A percentile compares a stretch with the other conserved stretches of the same genome.
phyloP scores from a whole-genome alignment of 2,329 filamentous ascomycete species.

The Tolypocladium sp. region DNA sequence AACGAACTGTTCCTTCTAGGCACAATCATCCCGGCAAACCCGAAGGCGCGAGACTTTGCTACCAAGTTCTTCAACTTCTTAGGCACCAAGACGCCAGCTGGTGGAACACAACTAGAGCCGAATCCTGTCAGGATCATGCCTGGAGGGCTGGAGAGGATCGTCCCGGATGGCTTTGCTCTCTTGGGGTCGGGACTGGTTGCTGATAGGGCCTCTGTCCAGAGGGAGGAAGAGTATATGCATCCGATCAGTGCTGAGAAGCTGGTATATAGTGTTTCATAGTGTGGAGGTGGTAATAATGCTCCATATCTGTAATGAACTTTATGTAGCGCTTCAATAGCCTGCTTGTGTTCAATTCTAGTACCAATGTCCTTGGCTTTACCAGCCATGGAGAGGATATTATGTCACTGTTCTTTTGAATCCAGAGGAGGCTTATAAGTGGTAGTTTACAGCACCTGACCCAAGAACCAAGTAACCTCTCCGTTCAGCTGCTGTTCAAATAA shows the following conservation, averaged over 20 bases:
- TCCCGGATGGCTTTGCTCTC: conserved; percentile 16
- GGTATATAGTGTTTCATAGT: conserved; percentile 12
- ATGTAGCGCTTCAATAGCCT: not conserved
- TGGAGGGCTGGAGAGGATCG: conserved; percentile 16
- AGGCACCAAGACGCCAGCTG: conserved; percentile 6
- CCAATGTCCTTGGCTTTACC: no score
- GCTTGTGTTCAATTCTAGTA: not conserved
- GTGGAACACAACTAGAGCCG: conserved; percentile 10
- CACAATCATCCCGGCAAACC: conserved; percentile 6
- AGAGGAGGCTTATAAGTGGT: no score
- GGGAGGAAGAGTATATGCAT: conserved; percentile 18
- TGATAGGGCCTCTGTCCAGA: conserved; percentile 10
- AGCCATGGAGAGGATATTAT: no score
- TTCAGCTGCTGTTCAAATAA: no score
- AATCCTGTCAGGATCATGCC: conserved; percentile 23
- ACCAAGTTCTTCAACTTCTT: conserved; percentile 26
- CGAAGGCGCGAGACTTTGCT: conserved; percentile 18
- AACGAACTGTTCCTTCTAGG: not conserved
- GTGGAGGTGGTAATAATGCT: not conserved
- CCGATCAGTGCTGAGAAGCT: conserved; percentile 32
- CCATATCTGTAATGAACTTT: no score
- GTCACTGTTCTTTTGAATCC: no score
- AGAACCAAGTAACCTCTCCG: no score
- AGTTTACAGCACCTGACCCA: no score
- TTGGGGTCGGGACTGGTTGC: conserved; percentile 14